These are phyloP conservation scores for Sugiyamaella qingdaonensis DNA, from an alignment of 805 yeast species.

Conservation along the genomic window DNA sequence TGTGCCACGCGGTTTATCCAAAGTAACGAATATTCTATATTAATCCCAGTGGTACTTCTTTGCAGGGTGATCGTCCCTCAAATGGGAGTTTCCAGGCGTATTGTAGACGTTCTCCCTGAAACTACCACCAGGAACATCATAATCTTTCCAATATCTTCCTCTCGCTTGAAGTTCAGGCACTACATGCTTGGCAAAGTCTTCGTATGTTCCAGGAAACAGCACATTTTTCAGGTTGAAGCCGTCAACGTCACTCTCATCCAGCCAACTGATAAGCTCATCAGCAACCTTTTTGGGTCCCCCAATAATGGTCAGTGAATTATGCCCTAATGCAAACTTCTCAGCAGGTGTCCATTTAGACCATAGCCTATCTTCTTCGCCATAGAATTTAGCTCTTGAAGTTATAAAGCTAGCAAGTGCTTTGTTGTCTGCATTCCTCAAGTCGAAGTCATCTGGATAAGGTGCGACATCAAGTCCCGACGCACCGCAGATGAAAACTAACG, in stretches of 20 bases:
- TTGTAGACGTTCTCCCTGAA: conserved; percentile 35
- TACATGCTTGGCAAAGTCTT: conserved; percentile 37
- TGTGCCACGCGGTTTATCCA: too few species aligned
- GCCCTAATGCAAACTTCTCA: conserved; percentile 35
- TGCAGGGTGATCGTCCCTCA: conserved; percentile 20
- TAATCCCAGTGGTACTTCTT: conserved; percentile 2
- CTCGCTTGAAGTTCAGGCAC: conserved; percentile 38
- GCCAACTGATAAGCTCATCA: conserved; percentile 39
- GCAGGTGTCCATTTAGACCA: conserved; percentile 32
- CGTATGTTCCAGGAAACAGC: conserved; percentile 36
- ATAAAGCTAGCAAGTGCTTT: conserved; percentile 35
- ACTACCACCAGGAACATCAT: conserved; percentile 33
- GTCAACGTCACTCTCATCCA: conserved; percentile 38
- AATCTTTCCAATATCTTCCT: conserved; percentile 38
- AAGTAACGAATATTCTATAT: too few species aligned
- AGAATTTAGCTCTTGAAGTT: conserved; percentile 34
- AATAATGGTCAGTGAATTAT: conserved; percentile 26
- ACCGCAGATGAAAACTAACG: conserved; percentile 39
- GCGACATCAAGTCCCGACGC: conserved; percentile 43
- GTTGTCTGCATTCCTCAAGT: conserved; percentile 32
- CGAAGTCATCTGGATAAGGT: conserved; percentile 33
- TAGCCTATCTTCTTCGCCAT: conserved; percentile 27
- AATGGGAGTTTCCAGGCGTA: conserved; percentile 11
- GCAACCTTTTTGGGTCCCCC: conserved; percentile 40
- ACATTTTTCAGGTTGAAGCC: conserved; percentile 43